A percentile compares a stretch with the other conserved stretches of the same genome.
phyloP scores from a whole-genome alignment of 1,284 basidiomycete genomes.

The Papiliotrema nemorosa region DNA sequence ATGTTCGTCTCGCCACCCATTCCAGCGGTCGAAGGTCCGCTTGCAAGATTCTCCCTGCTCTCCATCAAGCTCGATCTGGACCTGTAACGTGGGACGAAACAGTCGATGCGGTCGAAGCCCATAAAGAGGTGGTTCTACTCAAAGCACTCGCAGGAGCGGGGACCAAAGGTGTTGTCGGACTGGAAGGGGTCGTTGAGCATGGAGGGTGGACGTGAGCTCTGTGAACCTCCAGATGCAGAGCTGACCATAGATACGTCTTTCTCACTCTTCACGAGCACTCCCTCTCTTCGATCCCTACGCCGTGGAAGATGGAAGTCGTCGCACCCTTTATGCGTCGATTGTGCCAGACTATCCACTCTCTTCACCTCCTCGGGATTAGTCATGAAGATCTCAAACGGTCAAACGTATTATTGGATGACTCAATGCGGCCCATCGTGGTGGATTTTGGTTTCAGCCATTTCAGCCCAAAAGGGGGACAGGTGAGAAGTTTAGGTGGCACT shows the following conservation, averaged over 20 bases:
- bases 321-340: constrained; percentile 39
- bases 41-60: constrained; percentile 48
- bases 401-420: constrained; percentile 36
- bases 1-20: constrained; percentile 46
- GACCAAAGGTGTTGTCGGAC: constrained; percentile 36
- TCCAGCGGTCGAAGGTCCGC: constrained; percentile 37
- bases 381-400: constrained; percentile 49
- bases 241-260: constrained; percentile 35
- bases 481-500: constrained; percentile 42
- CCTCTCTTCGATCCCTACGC: constrained; percentile 10
- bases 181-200: constrained; percentile 44
- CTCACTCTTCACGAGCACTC: constrained; percentile 30
- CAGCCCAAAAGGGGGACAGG: constrained; percentile 20
- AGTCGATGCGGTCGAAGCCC: constrained; percentile 44
- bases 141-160: constrained; percentile 41
- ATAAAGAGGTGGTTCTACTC: constrained; percentile 47
- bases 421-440: constrained; percentile 27
- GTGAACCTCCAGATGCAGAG: background rate
- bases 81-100: constrained; percentile 27
- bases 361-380: constrained; percentile 40
- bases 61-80: constrained; percentile 16
- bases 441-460: constrained; percentile 49
- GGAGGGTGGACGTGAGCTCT: constrained; percentile 45
- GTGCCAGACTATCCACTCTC: constrained; percentile 30
- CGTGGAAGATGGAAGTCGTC: constrained; percentile 10